Conservation (phyloP, 768 basidiomycete genomes). For the Amanita fuliginea region DNA sequence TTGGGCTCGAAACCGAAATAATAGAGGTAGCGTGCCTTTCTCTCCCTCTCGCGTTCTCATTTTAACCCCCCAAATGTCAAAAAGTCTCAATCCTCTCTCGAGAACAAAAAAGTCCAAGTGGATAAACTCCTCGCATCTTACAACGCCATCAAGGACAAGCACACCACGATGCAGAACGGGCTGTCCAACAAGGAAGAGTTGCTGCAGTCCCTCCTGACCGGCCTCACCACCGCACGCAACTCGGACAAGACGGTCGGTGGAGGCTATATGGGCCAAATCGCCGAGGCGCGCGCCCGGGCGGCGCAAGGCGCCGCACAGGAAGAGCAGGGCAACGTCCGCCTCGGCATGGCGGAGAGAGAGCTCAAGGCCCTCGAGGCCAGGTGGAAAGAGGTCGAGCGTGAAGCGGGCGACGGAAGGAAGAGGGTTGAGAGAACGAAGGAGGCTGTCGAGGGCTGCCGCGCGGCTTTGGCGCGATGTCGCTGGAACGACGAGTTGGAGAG, state of each 20-base stretch:
- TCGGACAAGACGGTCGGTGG: slow-evolving; percentile 44
- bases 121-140: slow-evolving; percentile 42
- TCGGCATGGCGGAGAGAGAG: slow-evolving; percentile 72
- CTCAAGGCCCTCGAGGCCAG: slow-evolving; percentile 62
- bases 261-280: slow-evolving; percentile 95
- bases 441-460: slow-evolving; percentile 46
- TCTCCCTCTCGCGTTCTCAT: not conserved
- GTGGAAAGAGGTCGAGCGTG: slow-evolving; percentile 78
- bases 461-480: slow-evolving; percentile 44
- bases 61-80: not conserved
- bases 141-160: slow-evolving; percentile 54
- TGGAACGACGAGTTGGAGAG: slow-evolving; percentile 75
- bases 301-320: slow-evolving; percentile 77
- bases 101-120: slow-evolving; percentile 52
- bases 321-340: slow-evolving; percentile 67
- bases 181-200: slow-evolving; percentile 78
- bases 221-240: slow-evolving; percentile 58
- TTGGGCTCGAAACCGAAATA: slow-evolving; percentile 41
- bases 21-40: slow-evolving; percentile 33
- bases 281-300: slow-evolving; percentile 65
- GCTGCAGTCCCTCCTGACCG: slow-evolving; percentile 90
- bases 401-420: slow-evolving; percentile 67
- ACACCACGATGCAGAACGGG: slow-evolving; percentile 46
- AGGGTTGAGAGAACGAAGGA: slow-evolving; percentile 49
- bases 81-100: slow-evolving; percentile 47